Evolutionary conservation across 2,329 filamentous ascomycete species (phyloP), one percentile per base, ranked within the genome.

Genomic region (Stagonosporopsis vannaccii): DNA sequence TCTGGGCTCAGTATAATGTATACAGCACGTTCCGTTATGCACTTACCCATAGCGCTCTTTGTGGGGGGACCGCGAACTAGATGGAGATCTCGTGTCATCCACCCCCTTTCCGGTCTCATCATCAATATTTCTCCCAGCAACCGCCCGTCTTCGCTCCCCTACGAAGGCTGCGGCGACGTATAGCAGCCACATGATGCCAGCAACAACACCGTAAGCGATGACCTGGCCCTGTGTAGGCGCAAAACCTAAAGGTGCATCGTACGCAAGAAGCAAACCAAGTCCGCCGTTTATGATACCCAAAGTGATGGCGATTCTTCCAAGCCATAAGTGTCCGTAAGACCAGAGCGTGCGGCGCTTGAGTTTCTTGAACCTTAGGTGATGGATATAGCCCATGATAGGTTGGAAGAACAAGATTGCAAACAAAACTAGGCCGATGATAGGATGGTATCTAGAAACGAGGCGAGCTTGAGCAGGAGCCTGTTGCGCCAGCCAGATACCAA

Each of bases 281-380:
- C 83, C 84, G 15, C 81, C 84, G 63, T 85, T 85, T 61, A 85
- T 75, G 50, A 85, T 81, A 0, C 81, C 83, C 2, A 85, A 67
- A 0, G 79, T 73, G 26, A 86, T 80, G 25, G 80, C 73, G 22
- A 77, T 66, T 1, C 84, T 75, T 9, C 84, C 84, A 19, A 84
- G 71, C 84, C 84, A 86, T 25, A 84, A 73, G 66, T 86, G 84
- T 2, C 73, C 75, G 57, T 81, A 77, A 0, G 80, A 81, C 68
- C 78, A 80, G 11, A 77, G 51, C 1, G 78, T 80, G 35, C 80
- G 78, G 3, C 74, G 69, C 6, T 74, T 75, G 5, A 77, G 76
- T 58, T 78, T 80, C 50, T 79, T 79, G 69, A 78, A 85, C 56
- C 79, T 68, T 8, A 74, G 62, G 62, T 86, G 84, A 56, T 86